Evolutionary conservation across 257 asterid genomes (phyloP).

Genomic region (Haberlea rhodopensis): DNA sequence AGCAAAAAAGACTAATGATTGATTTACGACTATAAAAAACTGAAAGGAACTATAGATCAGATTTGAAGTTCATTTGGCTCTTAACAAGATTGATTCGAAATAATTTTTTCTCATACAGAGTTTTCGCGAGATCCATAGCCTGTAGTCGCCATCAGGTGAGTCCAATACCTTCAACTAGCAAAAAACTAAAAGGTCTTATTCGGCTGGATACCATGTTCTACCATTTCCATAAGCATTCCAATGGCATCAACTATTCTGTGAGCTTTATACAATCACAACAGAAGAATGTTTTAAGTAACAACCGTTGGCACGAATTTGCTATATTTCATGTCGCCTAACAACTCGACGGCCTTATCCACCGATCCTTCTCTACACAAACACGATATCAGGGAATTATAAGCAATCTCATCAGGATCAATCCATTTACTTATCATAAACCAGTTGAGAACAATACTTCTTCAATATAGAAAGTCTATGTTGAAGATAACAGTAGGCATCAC

Average conservation of each 20-base stretch:
- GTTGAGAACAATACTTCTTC: too few species aligned
- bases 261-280: slow-evolving; percentile 83
- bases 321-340: slow-evolving; percentile 60
- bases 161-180: slow-evolving; percentile 79
- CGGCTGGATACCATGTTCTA: slow-evolving; percentile 51
- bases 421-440: slow-evolving; percentile 53
- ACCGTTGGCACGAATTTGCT: slow-evolving; percentile 54
- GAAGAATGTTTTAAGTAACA: slow-evolving; percentile 62
- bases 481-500: too few species aligned
- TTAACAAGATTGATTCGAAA: slow-evolving; percentile 41
- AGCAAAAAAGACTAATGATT: too few species aligned
- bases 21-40: too few species aligned
- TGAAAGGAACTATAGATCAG: too few species aligned
- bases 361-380: slow-evolving; percentile 77
- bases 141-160: slow-evolving; percentile 65
- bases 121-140: slow-evolving; percentile 61
- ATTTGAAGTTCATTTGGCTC: too few species aligned
- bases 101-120: slow-evolving; percentile 41
- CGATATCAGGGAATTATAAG: slow-evolving; percentile 78
- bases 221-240: slow-evolving; percentile 52
- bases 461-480: too few species aligned
- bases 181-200: slow-evolving; percentile 61
- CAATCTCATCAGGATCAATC: slow-evolving; percentile 67
- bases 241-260: slow-evolving; percentile 60
- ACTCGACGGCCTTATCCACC: slow-evolving; percentile 68